A percentile compares a stretch with the other conserved stretches of the same genome.
Evolutionary conservation across 345 rosid species (phyloP).

Genomic region (Salix brachista): DNA sequence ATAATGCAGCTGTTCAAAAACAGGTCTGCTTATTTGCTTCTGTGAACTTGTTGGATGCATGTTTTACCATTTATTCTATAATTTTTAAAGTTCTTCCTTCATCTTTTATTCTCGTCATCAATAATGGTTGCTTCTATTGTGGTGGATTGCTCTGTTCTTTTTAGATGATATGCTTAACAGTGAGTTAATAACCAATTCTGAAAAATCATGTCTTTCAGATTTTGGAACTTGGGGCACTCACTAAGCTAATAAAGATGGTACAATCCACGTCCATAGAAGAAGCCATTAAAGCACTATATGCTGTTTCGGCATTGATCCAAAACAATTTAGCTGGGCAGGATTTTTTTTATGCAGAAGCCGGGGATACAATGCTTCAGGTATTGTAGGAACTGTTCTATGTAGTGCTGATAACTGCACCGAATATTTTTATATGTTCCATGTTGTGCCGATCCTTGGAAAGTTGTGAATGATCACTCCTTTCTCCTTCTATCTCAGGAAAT

Average conservation of each 20-base stretch:
- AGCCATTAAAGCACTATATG: conserved; percentile 83
- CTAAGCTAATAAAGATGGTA: conserved; percentile 62
- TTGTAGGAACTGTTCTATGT: background rate
- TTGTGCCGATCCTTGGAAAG: background rate
- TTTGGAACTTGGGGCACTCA: conserved; percentile 68
- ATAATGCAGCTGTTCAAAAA: conserved; percentile 72
- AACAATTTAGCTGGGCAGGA: conserved; percentile 73
- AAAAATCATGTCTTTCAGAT: conserved; percentile 38
- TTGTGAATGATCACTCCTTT: background rate
- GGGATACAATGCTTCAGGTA: conserved; percentile 87
- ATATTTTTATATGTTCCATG: background rate
- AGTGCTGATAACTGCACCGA: background rate
- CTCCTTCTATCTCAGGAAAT: conserved; percentile 45
- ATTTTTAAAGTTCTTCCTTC: background rate
- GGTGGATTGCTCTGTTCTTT: background rate
- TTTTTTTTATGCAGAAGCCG: conserved; percentile 68
- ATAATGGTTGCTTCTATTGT: background rate
- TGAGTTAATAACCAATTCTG: conserved; percentile 4
- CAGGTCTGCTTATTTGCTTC: conserved; percentile 40
- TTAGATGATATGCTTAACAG: background rate
- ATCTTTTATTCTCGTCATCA: background rate
- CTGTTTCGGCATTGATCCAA: conserved; percentile 74
- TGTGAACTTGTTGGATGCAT: background rate
- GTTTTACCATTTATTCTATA: background rate
- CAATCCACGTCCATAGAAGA: conserved; percentile 63